Evolutionary conservation across 1,284 basidiomycete genomes (phyloP).

Genomic region (Ustilago bromivora): DNA sequence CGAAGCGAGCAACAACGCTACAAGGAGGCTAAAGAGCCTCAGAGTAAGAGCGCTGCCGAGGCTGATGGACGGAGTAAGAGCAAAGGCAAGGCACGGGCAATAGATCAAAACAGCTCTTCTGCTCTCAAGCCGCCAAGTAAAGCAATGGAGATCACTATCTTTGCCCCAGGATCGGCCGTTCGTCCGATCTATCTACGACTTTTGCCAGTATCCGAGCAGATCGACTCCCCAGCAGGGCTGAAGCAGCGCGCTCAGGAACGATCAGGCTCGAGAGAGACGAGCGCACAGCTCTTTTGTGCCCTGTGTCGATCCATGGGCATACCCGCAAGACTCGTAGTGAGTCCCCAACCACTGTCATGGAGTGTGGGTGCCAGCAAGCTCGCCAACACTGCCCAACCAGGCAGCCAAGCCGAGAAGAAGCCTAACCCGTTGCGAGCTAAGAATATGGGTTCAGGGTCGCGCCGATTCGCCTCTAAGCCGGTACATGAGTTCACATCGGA

Average conservation of each 20-base stretch:
- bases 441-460: slow-evolving; percentile 15
- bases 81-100: slow-evolving; percentile 20
- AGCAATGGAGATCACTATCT: slow-evolving; percentile 71
- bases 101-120: neutral
- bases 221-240: slow-evolving; percentile 82
- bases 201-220: slow-evolving; percentile 76
- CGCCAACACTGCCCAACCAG: slow-evolving; percentile 53
- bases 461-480: slow-evolving; percentile 40
- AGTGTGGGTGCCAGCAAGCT: slow-evolving; percentile 70
- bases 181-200: slow-evolving; percentile 66
- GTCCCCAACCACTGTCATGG: slow-evolving; percentile 91
- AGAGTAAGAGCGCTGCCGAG: slow-evolving; percentile 6
- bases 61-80: slow-evolving; percentile 28
- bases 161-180: slow-evolving; percentile 54
- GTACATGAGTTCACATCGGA: slow-evolving; percentile 57
- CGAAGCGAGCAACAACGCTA: slow-evolving; percentile 34
- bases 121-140: slow-evolving; percentile 27
- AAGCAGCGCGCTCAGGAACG: slow-evolving; percentile 88
- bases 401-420: slow-evolving; percentile 65
- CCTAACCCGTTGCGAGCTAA: slow-evolving; percentile 29
- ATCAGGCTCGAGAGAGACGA: slow-evolving; percentile 85
- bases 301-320: slow-evolving; percentile 88
- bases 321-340: slow-evolving; percentile 87
- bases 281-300: slow-evolving; percentile 90
- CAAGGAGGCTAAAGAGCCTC: slow-evolving; percentile 29